Evolutionary conservation across 1,284 basidiomycete species (phyloP), one percentile per base, ranked within the genome.

Genomic region (Heterobasidion occidentale): DNA sequence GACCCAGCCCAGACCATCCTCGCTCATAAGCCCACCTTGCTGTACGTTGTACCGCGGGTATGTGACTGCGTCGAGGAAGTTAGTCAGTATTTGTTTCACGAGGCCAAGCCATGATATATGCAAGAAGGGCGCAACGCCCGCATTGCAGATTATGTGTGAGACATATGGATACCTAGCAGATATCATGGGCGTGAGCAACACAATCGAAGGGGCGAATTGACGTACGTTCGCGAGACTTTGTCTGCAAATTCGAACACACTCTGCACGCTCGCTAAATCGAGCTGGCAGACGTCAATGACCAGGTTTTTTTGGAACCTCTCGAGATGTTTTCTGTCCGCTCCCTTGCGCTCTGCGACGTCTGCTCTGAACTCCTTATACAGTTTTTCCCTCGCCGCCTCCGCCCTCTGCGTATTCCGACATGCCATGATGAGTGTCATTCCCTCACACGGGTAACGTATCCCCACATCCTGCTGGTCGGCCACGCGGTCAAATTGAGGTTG

Each of bases 61-160:
- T 9, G 84, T 85, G 45, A 90, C 67, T 0, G 77, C 73, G 9
- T 67, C 66, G 36, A 84, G 62, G 7, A 79, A 77, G 49, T 77
- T 68, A 0, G 67, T 72, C 9, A 80, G 45, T 7, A 89, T 59
- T 63, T 92, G 84, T 48, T 72, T 70, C 44, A 83, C 56, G 20
- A 78, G 77, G 0, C 60, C 58, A 0, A 68, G 56, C 77, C 81
- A 88, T 62, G 86, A 68, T 36, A 93, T 77, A 20, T 74, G 74
- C n/a, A 63, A 70, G 64, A 87, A 88, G 46, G 80, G 79, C 2
- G 80, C 84, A 5, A 87, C 75, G 2, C 92, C 93, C 15, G 93
- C 93, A 63, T 95, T 96, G 65, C 83, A 85, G 56, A 92, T 83
- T 36, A 94, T 70, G 60, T 90, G 88, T 0, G 92, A 92, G 53